Base-by-base conservation (phyloP, 345 rosid genomes). In the Streptanthus diversifolius region DNA sequence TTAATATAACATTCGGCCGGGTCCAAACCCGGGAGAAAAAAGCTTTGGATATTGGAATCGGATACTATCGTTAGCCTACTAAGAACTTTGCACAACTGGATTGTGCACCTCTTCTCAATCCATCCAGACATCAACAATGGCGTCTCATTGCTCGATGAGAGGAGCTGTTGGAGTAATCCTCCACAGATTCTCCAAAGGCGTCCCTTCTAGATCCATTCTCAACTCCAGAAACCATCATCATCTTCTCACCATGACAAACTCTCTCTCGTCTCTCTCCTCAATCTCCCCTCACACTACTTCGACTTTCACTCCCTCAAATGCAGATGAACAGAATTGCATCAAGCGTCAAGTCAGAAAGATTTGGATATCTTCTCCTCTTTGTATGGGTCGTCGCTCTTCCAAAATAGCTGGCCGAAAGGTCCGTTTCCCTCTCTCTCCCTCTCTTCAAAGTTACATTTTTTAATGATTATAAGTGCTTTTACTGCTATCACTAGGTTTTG, bases 401-500 rank as follows among this genome's bases (percentile, higher is more conserved):
- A 93, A 91, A 70, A 91, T 93, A 55, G 96, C 98, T 21, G 95
- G 93, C 35, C 82, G 95, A 68, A 93, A 91, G 96, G 97, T 92
- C 55, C 24, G 22, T 53, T 51, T 35, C 0, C 11, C 5, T 15
- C 13, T 25, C 17, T 8, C 53, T 58, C 49, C 9, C 5, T 21
- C 14, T 33, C 18, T 27, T 15, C 8, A 41, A 4, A 27, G 36
- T 63, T 21, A 15, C 18, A 36, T 8, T 39, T 29, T 27, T 19
- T 1, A n/a, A 35, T 49, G 22, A 37, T 37, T 48, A 27, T 8
- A 57, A 18, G 21, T 59, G 21, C 7, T 12, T 12, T 25, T 10
- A 18, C n/a, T 60, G 25, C 7, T 43, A 10, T 29, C 27, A 15
- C n/a, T 52, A 29, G 41, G 54, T 9, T 7, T 58, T 7, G 3